phyloP scores from a whole-genome alignment of 345 rosid species.

The Physaria fendleri region DNA sequence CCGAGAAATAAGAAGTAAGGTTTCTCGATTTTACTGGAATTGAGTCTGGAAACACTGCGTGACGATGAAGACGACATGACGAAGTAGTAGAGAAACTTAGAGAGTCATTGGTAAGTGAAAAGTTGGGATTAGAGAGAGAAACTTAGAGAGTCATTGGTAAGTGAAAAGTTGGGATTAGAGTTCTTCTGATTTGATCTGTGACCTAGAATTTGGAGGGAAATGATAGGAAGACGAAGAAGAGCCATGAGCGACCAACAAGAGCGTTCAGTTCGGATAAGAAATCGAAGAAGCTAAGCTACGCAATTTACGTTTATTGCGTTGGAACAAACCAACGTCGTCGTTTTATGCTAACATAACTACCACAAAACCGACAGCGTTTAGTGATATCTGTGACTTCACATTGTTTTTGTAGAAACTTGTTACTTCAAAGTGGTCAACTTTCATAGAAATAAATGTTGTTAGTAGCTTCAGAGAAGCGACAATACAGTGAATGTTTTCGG shows the following conservation, averaged over 20 bases:
- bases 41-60: neutral
- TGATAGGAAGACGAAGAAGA: slow-evolving; percentile 38
- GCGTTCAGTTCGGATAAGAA: too few relatives aligned
- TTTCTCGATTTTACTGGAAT: slow-evolving; percentile 25
- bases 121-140: too few relatives aligned
- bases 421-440: neutral
- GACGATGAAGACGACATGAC: slow-evolving; percentile 15
- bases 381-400: neutral
- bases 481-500: neutral
- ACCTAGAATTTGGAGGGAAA: too few relatives aligned
- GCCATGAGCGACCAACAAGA: slow-evolving; percentile 35
- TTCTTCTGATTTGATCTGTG: too few relatives aligned
- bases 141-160: too few relatives aligned
- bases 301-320: too few relatives aligned
- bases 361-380: too few relatives aligned
- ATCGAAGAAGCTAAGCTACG: too few relatives aligned
- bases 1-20: slow-evolving; percentile 30
- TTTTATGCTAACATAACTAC: too few relatives aligned
- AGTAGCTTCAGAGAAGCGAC: slow-evolving; percentile 5
- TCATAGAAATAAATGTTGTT: slow-evolving; percentile 2
- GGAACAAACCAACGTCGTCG: neutral
- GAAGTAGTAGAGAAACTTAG: slow-evolving; percentile 21
- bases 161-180: too few relatives aligned
- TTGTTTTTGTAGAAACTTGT: neutral
- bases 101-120: too few relatives aligned